phyloP scores from a whole-genome alignment of 306 rosid genomes.

The Carpinus fangiana region DNA sequence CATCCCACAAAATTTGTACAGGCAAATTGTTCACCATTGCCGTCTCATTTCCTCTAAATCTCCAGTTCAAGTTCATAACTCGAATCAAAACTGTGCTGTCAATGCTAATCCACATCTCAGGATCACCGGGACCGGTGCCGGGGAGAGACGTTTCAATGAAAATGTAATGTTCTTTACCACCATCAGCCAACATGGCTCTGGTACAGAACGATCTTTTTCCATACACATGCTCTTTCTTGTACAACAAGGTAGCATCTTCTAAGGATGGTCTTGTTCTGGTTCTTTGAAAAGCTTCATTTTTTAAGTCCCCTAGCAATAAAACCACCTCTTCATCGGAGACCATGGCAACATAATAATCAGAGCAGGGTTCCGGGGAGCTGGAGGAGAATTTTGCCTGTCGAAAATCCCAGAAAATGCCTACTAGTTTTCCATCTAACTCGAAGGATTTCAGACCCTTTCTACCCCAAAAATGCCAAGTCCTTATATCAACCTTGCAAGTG shows the following conservation, averaged over 20 bases:
- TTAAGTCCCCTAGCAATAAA: slow-evolving; percentile 54
- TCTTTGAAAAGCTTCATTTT: slow-evolving; percentile 45
- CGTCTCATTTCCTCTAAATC: slow-evolving; percentile 68
- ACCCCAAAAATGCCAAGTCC: slow-evolving; percentile 51
- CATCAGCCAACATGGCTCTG: slow-evolving; percentile 48
- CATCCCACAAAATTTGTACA: slow-evolving; percentile 67
- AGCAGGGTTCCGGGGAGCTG: slow-evolving; percentile 40
- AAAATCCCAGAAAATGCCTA: slow-evolving; percentile 66
- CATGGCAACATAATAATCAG: slow-evolving; percentile 63
- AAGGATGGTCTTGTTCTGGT: slow-evolving; percentile 50
- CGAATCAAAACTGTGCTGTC: slow-evolving; percentile 51
- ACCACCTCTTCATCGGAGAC: slow-evolving; percentile 51
- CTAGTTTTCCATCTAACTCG: slow-evolving; percentile 44
- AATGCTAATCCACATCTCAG: slow-evolving; percentile 70
- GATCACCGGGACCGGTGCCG: slow-evolving; percentile 63
- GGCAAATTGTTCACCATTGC: slow-evolving; percentile 49
- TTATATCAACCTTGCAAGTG: slow-evolving; percentile 55
- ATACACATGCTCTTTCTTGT: slow-evolving; percentile 55
- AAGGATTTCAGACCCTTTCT: slow-evolving; percentile 65
- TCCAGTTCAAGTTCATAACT: slow-evolving; percentile 72
- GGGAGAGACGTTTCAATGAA: slow-evolving; percentile 56
- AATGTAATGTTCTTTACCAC: slow-evolving; percentile 49
- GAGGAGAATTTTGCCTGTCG: slow-evolving; percentile 45
- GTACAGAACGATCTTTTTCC: slow-evolving; percentile 62
- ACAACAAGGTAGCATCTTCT: slow-evolving; percentile 49